A percentile compares a stretch with the other conserved stretches of the same genome.
phyloP scores from a whole-genome alignment of 805 yeast genomes.

The Candida maris region DNA sequence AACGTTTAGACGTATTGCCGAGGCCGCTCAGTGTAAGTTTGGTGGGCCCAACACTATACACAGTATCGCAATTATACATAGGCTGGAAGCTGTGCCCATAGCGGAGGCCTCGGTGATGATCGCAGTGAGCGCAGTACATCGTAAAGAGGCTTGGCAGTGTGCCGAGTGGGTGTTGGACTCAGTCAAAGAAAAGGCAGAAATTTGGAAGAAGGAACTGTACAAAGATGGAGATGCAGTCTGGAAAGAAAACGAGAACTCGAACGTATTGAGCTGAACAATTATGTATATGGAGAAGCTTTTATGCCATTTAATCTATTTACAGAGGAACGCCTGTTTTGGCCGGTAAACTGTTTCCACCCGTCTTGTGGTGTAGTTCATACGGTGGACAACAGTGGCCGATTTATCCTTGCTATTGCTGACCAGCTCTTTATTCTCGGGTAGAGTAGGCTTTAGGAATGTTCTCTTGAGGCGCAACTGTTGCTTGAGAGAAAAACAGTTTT shows the following conservation, averaged over 20 bases:
- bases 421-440: slow-evolving; percentile 45
- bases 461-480: slow-evolving; percentile 41
- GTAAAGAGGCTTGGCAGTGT: slow-evolving; percentile 46
- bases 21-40: slow-evolving; percentile 29
- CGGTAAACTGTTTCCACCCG: slow-evolving; percentile 52
- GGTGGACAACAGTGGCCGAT: slow-evolving; percentile 46
- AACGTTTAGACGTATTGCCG: slow-evolving; percentile 35
- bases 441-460: slow-evolving; percentile 51
- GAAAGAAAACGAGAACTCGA: slow-evolving; percentile 39
- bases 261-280: too few species aligned
- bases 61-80: slow-evolving; percentile 40
- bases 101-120: slow-evolving; percentile 44
- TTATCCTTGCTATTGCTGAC: slow-evolving; percentile 37
- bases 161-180: slow-evolving; percentile 42
- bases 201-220: slow-evolving; percentile 49
- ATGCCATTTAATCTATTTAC: slow-evolving; percentile 6
- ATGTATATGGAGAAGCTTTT: neutral
- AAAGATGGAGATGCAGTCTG: slow-evolving; percentile 39
- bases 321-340: slow-evolving; percentile 46
- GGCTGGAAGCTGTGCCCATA: slow-evolving; percentile 47
- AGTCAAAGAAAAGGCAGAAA: slow-evolving; percentile 43
- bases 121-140: slow-evolving; percentile 42
- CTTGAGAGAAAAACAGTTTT: slow-evolving; percentile 33
- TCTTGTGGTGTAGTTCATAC: slow-evolving; percentile 58
- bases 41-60: slow-evolving; percentile 24